Percentiles rank a stretch among this genome's conserved stretches.
Evolutionary conservation across 192 early-diverging fungal species (phyloP).

Genomic region (Backusella psychrophila): DNA sequence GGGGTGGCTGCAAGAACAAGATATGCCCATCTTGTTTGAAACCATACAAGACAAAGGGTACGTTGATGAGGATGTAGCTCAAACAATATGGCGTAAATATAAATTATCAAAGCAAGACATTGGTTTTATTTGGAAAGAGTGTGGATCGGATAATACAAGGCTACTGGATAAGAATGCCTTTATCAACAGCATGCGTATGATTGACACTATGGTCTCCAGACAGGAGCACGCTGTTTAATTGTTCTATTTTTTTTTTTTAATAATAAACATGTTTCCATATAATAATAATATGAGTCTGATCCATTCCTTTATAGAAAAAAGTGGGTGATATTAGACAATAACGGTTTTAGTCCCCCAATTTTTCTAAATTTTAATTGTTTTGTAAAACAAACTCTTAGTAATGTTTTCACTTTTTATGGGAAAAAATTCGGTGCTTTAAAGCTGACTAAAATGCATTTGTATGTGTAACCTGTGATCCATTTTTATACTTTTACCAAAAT

Average conservation of each 20-base stretch:
- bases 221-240: not conserved
- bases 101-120: not conserved
- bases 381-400: too few relatives aligned
- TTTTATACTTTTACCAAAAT: not conserved
- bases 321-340: too few relatives aligned
- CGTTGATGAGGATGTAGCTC: conserved; percentile 11
- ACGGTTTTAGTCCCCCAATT: too few relatives aligned
- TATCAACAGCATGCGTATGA: conserved; percentile 18
- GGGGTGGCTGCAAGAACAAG: not conserved
- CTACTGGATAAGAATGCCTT: conserved; percentile 12
- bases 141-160: conserved; percentile 8
- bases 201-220: conserved; percentile 10
- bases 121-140: conserved; percentile 19
- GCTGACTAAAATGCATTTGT: conserved; percentile 3
- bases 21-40: conserved; percentile 17
- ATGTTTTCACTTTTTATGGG: not conserved
- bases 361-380: too few relatives aligned
- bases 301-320: too few relatives aligned
- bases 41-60: conserved; percentile 11
- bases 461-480: not conserved
- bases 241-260: not conserved
- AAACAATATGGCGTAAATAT: conserved; percentile 12
- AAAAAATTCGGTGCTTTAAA: not conserved
- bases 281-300: too few relatives aligned
- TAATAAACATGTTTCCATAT: too few relatives aligned